Percentiles rank a stretch among this genome's conserved stretches.
Conservation (phyloP, 2,329 filamentous ascomycete genomes). For the Alternaria infectoria region DNA sequence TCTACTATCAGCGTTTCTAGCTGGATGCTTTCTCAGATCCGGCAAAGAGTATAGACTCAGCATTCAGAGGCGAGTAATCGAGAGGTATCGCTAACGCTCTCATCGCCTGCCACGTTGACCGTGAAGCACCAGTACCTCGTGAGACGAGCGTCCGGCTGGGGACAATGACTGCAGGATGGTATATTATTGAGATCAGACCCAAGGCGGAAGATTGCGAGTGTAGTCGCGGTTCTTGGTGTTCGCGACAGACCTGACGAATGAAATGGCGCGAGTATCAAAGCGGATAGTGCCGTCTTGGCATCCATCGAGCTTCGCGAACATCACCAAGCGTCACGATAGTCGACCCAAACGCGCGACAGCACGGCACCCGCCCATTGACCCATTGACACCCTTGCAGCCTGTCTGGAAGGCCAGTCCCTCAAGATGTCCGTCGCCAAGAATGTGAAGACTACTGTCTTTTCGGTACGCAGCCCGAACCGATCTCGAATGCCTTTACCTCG, state of each 20-base stretch:
- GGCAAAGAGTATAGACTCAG: neutral
- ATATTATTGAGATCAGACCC: neutral
- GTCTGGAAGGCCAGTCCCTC: constrained; percentile 18
- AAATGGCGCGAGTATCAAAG: constrained; percentile 19
- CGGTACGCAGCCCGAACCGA: constrained; percentile 28
- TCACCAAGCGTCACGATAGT: constrained; percentile 32
- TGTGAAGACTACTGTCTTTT: constrained; percentile 35
- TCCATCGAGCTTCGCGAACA: constrained; percentile 30
- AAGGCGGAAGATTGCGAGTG: neutral
- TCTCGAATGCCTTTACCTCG: neutral
- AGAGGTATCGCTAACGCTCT: neutral
- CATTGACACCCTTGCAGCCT: constrained; percentile 22
- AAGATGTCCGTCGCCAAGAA: constrained; percentile 41
- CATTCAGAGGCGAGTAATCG: neutral
- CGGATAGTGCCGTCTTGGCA: constrained; percentile 33
- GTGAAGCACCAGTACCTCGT: neutral
- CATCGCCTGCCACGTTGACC: neutral
- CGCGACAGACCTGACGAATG: constrained; percentile 14
- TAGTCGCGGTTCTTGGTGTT: neutral
- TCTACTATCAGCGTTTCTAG: neutral
- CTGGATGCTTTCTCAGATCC: neutral
- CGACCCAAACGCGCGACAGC: constrained; percentile 21
- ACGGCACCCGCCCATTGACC: constrained; percentile 31
- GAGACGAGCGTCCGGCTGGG: neutral
- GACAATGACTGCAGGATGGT: neutral